Conservation (phyloP, 1,139 yeast species). For the Protomyces gravidus region DNA sequence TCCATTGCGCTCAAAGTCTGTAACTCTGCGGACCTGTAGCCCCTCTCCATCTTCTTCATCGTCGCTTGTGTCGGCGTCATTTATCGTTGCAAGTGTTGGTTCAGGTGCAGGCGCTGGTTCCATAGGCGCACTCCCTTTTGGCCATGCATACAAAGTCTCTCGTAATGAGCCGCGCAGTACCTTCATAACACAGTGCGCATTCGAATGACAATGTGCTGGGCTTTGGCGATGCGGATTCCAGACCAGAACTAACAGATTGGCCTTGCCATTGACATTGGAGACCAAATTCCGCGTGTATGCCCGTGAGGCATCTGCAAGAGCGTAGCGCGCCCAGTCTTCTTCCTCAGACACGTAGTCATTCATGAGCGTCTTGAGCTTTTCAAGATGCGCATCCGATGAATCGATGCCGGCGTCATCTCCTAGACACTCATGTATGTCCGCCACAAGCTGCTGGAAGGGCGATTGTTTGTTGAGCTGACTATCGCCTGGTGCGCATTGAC, state of each 20-base stretch:
- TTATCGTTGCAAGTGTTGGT: slow-evolving; percentile 2
- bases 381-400: slow-evolving; percentile 54
- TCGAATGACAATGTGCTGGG: slow-evolving; percentile 71
- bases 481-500: too few relatives aligned
- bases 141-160: slow-evolving; percentile 59
- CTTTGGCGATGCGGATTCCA: slow-evolving; percentile 70
- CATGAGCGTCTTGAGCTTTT: slow-evolving; percentile 48
- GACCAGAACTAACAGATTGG: slow-evolving; percentile 61
- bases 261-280: slow-evolving; percentile 62
- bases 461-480: too few relatives aligned
- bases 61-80: background rate
- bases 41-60: slow-evolving; percentile 31
- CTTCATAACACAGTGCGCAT: slow-evolving; percentile 60
- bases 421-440: slow-evolving; percentile 32
- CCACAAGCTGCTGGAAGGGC: background rate
- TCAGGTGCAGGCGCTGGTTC: slow-evolving; percentile 22
- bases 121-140: slow-evolving; percentile 38
- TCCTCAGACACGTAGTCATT: slow-evolving; percentile 46
- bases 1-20: slow-evolving; percentile 40
- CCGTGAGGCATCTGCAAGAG: slow-evolving; percentile 52
- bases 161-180: slow-evolving; percentile 56
- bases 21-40: slow-evolving; percentile 36
- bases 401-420: slow-evolving; percentile 45
- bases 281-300: slow-evolving; percentile 57
- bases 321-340: slow-evolving; percentile 59